Conservation (phyloP, 2,329 filamentous ascomycete genomes). For the Mycosphaerelloides madeirae region DNA sequence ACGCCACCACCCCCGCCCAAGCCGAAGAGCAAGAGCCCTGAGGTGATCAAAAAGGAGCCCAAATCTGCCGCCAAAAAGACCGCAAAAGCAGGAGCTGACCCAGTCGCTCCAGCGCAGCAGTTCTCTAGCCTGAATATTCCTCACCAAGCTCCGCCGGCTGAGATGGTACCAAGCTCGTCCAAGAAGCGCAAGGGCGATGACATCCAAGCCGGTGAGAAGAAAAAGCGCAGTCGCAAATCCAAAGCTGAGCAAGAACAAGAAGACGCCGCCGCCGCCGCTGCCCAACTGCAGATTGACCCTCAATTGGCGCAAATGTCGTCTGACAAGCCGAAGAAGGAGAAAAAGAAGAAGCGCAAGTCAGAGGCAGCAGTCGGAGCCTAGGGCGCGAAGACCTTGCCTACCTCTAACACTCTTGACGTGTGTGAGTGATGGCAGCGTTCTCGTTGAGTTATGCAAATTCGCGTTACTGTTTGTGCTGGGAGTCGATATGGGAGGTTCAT, state of each 20-base stretch:
- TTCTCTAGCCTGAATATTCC: slow-evolving; percentile 23
- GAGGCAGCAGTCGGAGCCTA: not conserved
- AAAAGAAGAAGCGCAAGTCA: slow-evolving; percentile 10
- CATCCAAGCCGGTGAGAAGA: slow-evolving; percentile 26
- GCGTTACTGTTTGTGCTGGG: no score
- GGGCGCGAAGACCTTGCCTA: no score
- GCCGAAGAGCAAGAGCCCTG: slow-evolving; percentile 26
- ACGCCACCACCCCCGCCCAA: slow-evolving; percentile 25
- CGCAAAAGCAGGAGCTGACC: slow-evolving; percentile 21
- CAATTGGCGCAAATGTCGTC: slow-evolving; percentile 8
- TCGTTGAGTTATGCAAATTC: no score
- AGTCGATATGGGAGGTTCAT: no score
- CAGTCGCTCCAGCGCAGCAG: slow-evolving; percentile 19
- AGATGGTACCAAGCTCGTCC: slow-evolving; percentile 5
- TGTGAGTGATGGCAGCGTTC: no score
- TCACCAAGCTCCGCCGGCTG: slow-evolving; percentile 11
- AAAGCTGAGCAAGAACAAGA: slow-evolving; percentile 31
- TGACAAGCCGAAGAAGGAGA: slow-evolving; percentile 2
- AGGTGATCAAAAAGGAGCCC: slow-evolving; percentile 22
- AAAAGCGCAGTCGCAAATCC: slow-evolving; percentile 30
- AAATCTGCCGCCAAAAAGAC: slow-evolving; percentile 33
- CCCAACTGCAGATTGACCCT: slow-evolving; percentile 10
- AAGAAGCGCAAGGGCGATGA: slow-evolving; percentile 29
- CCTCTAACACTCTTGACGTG: no score
- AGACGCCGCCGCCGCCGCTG: slow-evolving; percentile 12